These are phyloP conservation scores for Neurospora sp. DNA, from an alignment of 495 filamentous ascomycete species.

Conservation along the genomic window DNA sequence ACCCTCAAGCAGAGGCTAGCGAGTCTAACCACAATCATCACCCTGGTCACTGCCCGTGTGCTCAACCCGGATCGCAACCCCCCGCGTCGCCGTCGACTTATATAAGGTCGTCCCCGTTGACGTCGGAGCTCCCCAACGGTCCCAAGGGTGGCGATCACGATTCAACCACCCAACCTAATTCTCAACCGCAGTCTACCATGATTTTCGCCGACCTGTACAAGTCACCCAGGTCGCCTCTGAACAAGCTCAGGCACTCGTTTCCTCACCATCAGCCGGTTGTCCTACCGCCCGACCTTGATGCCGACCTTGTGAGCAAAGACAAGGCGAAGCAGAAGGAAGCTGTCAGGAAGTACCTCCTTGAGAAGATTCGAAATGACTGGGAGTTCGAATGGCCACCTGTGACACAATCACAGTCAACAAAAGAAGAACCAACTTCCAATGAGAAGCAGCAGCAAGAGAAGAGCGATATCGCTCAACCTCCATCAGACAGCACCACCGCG, in stretches of 20 bases:
- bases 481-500: not conserved
- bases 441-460: not conserved
- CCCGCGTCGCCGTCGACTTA: constrained; percentile 7
- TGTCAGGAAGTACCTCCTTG: constrained; percentile 38
- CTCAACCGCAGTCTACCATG: constrained; percentile 13
- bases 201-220: constrained; percentile 31
- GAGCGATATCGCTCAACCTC: not conserved
- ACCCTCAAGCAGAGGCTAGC: not conserved
- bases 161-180: not conserved
- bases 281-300: constrained; percentile 31
- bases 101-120: constrained; percentile 15
- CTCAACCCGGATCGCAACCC: constrained; percentile 5
- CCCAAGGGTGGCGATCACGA: constrained; percentile 13
- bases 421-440: not conserved
- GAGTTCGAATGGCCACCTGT: constrained; percentile 33
- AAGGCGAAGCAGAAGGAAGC: constrained; percentile 45
- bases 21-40: not conserved
- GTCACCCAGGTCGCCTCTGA: constrained; percentile 28
- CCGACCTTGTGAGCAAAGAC: constrained; percentile 44
- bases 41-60: constrained; percentile 17
- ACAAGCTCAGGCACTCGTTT: constrained; percentile 29
- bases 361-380: constrained; percentile 53
- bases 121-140: constrained; percentile 6
- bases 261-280: constrained; percentile 10
- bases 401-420: not conserved